Conservation (phyloP, 805 yeast genomes). For the Barnettozyma sp. region DNA sequence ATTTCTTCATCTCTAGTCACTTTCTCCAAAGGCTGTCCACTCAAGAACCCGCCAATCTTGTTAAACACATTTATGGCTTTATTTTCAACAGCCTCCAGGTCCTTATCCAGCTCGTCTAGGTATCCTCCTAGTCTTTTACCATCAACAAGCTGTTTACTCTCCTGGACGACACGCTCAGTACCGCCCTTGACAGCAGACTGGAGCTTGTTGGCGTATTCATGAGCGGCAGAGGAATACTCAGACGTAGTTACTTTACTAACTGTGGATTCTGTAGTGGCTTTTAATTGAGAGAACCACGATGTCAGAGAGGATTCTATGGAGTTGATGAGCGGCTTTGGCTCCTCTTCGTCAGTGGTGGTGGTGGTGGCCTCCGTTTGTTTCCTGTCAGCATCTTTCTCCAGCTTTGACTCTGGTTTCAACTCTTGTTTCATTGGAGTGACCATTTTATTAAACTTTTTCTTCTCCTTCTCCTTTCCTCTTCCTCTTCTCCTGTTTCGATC, state of each 20-base stretch:
- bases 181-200: constrained; percentile 19
- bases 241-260: neutral
- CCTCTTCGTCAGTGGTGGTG: neutral
- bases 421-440: too few relatives aligned
- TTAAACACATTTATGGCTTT: constrained; percentile 53
- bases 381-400: too few relatives aligned
- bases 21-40: constrained; percentile 4
- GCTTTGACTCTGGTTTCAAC: too few relatives aligned
- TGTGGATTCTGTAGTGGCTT: constrained; percentile 1
- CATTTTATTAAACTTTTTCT: too few relatives aligned
- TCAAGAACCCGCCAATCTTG: constrained; percentile 43
- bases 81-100: constrained; percentile 67
- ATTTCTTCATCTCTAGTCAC: constrained; percentile 13
- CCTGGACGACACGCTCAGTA: constrained; percentile 27
- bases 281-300: constrained; percentile 2
- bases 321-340: neutral
- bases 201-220: constrained; percentile 9
- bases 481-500: too few relatives aligned
- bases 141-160: constrained; percentile 28
- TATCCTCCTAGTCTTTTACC: constrained; percentile 46
- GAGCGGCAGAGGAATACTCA: constrained; percentile 24
- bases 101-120: constrained; percentile 66
- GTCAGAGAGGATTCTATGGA: constrained; percentile 1
- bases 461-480: too few relatives aligned
- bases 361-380: neutral